phyloP scores from a whole-genome alignment of 148 eudicot species.

The Pouteria glomerata region DNA sequence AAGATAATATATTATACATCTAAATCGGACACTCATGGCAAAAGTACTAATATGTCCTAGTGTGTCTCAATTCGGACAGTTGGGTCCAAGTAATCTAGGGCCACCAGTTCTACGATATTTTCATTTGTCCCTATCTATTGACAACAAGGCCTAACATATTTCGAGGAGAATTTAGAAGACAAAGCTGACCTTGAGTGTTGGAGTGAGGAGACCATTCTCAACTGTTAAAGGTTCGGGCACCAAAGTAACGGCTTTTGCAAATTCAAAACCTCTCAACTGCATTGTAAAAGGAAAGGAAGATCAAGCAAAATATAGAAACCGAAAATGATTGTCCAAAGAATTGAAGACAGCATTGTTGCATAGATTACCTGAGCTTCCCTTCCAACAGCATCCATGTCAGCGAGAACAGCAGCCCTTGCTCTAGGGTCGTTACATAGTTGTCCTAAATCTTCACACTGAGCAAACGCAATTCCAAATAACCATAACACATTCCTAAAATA shows the following conservation, averaged over 20 bases:
- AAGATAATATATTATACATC: too few relatives aligned
- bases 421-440: constrained; percentile 43
- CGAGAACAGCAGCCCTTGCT: constrained; percentile 50
- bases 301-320: background rate
- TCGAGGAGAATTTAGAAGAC: background rate
- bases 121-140: background rate
- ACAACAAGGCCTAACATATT: background rate
- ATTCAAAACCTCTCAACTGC: constrained; percentile 54
- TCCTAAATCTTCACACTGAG: constrained; percentile 40
- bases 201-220: constrained; percentile 44
- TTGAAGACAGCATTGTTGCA: background rate
- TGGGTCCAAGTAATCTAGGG: too few relatives aligned
- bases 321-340: background rate
- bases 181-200: constrained; percentile 35
- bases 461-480: background rate
- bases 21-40: too few relatives aligned
- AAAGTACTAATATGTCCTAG: too few relatives aligned
- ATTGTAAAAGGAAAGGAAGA: background rate
- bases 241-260: constrained; percentile 40
- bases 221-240: constrained; percentile 38
- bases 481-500: too few relatives aligned
- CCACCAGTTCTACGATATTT: too few relatives aligned
- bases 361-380: constrained; percentile 43
- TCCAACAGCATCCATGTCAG: constrained; percentile 47
- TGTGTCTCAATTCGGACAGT: too few relatives aligned